Percentiles rank a stretch among this genome's conserved stretches.
Conservation (phyloP, 306 rosid genomes). For the Prinsepia uniflora region DNA sequence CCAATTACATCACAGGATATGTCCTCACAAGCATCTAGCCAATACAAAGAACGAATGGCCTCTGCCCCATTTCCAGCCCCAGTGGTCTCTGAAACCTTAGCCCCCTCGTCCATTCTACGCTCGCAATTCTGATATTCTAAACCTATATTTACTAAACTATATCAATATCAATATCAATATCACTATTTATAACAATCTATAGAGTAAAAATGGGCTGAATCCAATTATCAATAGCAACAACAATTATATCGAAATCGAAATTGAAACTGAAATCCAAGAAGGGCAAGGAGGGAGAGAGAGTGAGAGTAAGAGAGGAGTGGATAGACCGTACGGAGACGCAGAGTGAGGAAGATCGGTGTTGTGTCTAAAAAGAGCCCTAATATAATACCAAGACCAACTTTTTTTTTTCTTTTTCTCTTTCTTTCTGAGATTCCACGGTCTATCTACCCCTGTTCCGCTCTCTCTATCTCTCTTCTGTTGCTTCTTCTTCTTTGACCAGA, state of each 20-base stretch:
- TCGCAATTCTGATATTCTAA: not conserved
- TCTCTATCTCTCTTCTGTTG: slow-evolving; percentile 9
- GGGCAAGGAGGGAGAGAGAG: not conserved
- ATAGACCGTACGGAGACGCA: slow-evolving; percentile 26
- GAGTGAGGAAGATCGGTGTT: not conserved
- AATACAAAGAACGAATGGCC: slow-evolving; percentile 49
- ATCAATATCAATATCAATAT: not conserved
- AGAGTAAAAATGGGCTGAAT: not conserved
- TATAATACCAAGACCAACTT: not conserved
- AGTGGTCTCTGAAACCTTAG: slow-evolving; percentile 34
- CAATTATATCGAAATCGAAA: not conserved
- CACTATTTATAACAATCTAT: not conserved
- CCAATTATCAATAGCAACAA: not conserved
- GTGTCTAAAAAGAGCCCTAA: not conserved
- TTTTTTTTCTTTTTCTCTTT: not conserved
- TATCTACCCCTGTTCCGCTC: slow-evolving; percentile 24
- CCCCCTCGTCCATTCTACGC: slow-evolving; percentile 46
- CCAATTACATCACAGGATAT: slow-evolving; percentile 67
- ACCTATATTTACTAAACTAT: not conserved
- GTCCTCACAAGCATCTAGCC: slow-evolving; percentile 94
- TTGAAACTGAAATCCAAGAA: not conserved
- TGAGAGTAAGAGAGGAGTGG: slow-evolving; percentile 25
- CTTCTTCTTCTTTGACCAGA: slow-evolving; percentile 12
- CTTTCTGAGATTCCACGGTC: slow-evolving; percentile 21
- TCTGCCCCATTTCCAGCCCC: slow-evolving; percentile 25